Evolutionary conservation across 2,329 filamentous ascomycete species (phyloP), one percentile per base, ranked within the genome.

Genomic region (Leptosphaerulina australis): DNA sequence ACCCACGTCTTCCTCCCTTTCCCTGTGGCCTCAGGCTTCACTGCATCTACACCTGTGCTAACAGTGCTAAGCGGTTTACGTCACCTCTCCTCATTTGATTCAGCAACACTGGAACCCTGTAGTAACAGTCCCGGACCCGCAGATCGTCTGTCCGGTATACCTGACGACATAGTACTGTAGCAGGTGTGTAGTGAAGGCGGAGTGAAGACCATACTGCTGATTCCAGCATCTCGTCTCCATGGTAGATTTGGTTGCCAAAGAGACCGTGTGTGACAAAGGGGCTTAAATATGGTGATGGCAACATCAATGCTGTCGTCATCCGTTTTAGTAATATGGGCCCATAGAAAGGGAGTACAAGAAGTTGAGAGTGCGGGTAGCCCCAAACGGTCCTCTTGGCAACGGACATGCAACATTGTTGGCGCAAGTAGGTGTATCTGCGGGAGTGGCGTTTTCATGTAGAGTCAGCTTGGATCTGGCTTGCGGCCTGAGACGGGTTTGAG

Each of bases 281-380:
- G 30, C 4, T 22, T 45, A 9, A 44, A 46, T 24, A 46, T 48
- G 8, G 33, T 38, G 39, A 46, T 46, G 22, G 48, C 50, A 24
- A 43, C 47, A 26, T 37, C 41, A 30, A 47, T 55, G 36, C 50
- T 55, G 15, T 43, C 18, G 21, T 38, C 44, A 26, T 39, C 35
- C 26, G 34, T 18, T 18, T 50, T 51, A 21, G 59, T 22, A 26
- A 44, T 36, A 10, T 31, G n/a, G 60, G 18, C 29, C 64, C 64
- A 43, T 68, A 64, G 54, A 53, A 57, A 3, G 67, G 67, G 44
- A 63, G 69, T 10, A 65, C 62, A 10, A 64, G 64, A 10, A 63
- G 68, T 45, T 71, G 67, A 3, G 60, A 53, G 48, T 62, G 64
- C 1, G 64, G 66, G 31, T 51, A 62, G 8, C 52, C 52, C 25